phyloP scores from a whole-genome alignment of 208 protist species.

The Trypanosoma boissoni region DNA sequence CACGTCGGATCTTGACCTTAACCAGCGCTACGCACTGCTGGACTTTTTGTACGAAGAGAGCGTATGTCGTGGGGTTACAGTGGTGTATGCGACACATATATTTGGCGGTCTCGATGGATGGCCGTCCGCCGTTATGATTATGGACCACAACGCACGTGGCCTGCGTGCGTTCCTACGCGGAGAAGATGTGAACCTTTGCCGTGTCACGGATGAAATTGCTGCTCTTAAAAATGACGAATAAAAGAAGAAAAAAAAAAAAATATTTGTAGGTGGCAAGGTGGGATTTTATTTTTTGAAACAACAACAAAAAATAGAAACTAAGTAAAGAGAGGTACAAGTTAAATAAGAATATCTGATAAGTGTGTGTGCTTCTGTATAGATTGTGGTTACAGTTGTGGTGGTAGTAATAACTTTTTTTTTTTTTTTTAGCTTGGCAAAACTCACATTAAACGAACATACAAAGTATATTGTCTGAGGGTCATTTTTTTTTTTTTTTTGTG shows the following conservation, averaged over 20 bases:
- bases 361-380: no score
- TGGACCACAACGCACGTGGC: conserved; percentile 57
- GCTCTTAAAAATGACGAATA: conserved; percentile 29
- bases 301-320: not conserved
- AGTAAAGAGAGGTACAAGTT: not conserved
- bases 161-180: conserved; percentile 38
- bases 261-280: no score
- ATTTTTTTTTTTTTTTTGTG: no score
- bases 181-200: conserved; percentile 23
- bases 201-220: conserved; percentile 37
- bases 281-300: no score
- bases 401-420: no score
- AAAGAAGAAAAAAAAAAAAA: not conserved
- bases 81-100: conserved; percentile 93
- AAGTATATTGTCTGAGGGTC: no score
- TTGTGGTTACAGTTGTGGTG: no score
- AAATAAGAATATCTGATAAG: no score
- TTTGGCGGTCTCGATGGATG: conserved; percentile 89
- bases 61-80: conserved; percentile 68
- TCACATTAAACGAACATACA: no score
- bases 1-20: conserved; percentile 90
- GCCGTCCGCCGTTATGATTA: conserved; percentile 59
- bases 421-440: no score
- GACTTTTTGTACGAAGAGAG: conserved; percentile 82
- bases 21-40: conserved; percentile 79